A percentile compares a stretch with the other conserved stretches of the same genome.
Evolutionary conservation across 2,329 filamentous ascomycete species (phyloP).

Genomic region (Zymoseptoria ardabiliae): DNA sequence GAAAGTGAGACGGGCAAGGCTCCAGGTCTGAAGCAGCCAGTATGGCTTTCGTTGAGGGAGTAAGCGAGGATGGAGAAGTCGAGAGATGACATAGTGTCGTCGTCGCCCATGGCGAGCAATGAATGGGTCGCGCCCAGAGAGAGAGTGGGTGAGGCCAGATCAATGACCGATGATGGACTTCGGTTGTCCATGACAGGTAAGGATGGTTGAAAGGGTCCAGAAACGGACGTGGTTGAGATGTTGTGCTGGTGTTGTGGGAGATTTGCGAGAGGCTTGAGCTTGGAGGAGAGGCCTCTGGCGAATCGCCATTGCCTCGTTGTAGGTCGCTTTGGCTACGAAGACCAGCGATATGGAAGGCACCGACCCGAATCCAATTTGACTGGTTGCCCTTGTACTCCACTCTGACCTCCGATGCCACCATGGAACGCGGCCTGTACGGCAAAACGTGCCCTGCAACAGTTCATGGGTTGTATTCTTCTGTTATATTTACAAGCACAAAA

Average conservation of each 20-base stretch:
- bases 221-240: neutral
- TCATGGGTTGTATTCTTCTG: neutral
- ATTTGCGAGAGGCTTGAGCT: neutral
- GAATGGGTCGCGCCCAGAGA: neutral
- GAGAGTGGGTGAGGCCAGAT: neutral
- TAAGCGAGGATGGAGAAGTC: constrained; percentile 19
- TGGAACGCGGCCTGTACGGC: neutral
- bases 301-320: neutral
- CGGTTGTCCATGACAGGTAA: neutral
- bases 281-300: neutral
- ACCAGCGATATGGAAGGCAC: too few relatives aligned
- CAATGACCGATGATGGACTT: neutral
- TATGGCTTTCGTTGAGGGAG: constrained; percentile 14
- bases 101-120: neutral
- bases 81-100: constrained; percentile 18
- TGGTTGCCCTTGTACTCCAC: too few relatives aligned
- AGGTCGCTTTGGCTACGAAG: too few relatives aligned
- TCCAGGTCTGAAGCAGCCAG: constrained; percentile 20
- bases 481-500: neutral
- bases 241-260: neutral
- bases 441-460: neutral
- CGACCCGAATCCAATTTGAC: too few relatives aligned
- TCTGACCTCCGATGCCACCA: neutral
- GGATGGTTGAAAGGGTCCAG: neutral
- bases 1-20: constrained; percentile 22